phyloP scores from a whole-genome alignment of 306 rosid species.

The Amphicarpaea edgeworthii region DNA sequence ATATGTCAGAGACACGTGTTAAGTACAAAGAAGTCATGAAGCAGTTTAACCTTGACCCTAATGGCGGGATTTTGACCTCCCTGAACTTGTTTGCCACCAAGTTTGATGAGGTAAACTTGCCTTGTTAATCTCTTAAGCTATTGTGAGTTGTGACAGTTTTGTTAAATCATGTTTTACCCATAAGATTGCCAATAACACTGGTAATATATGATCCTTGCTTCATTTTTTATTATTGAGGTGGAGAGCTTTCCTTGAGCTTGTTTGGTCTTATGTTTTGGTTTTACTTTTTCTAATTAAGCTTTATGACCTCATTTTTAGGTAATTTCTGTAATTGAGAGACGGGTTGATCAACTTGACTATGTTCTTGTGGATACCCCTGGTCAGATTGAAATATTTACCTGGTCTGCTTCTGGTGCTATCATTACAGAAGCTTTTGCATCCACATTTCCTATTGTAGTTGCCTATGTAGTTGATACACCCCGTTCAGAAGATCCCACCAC shows the following conservation, averaged over 20 bases:
- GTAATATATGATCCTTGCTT: too few species aligned
- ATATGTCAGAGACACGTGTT: too few species aligned
- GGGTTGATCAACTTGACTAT: conserved; percentile 90
- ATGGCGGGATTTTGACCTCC: too few species aligned
- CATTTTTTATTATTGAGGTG: neutral
- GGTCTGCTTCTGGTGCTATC: conserved; percentile 99
- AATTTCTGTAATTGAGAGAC: conserved; percentile 73
- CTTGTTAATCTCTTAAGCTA: too few species aligned
- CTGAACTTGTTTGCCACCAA: too few species aligned
- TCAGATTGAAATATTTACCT: conserved; percentile 95
- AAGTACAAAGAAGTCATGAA: too few species aligned
- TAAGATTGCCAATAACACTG: too few species aligned
- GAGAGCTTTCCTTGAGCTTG: neutral
- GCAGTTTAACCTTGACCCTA: too few species aligned
- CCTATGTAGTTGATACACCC: conserved; percentile 87
- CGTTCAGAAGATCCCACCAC: conserved; percentile 84
- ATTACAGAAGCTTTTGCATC: conserved; percentile 99
- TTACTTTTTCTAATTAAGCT: neutral
- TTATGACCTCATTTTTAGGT: conserved; percentile 62
- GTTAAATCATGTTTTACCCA: too few species aligned
- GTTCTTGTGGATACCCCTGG: conserved; percentile 95
- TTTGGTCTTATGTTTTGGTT: conserved; percentile 11
- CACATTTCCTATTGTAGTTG: conserved; percentile 86
- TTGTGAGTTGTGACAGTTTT: too few species aligned
- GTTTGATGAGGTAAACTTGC: too few species aligned